Evolutionary conservation across 148 eudicot species (phyloP), one percentile per base, ranked within the genome.

Genomic region (Drosera capensis): DNA sequence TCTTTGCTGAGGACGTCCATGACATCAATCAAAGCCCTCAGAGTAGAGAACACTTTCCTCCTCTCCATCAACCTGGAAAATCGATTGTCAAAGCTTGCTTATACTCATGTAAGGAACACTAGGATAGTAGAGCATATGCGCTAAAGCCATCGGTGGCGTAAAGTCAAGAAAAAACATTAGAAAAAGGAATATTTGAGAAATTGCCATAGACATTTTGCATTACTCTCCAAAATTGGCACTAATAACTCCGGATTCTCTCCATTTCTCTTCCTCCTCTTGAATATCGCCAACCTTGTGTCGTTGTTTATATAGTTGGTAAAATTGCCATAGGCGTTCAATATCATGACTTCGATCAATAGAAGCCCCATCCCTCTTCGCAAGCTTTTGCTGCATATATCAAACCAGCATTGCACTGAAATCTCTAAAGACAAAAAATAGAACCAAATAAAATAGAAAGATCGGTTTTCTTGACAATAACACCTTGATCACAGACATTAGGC

Each of bases 401-500:
- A 34, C 38, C 3, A 34, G 14, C n/a, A 9, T 34, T 5, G 3
- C 2, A 34, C 38, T 34, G 3, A 34, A 11, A 34, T 34, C 30
- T 18, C n/a, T 45, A 24, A 7, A 48, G 37, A 5, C 18, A 46
- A 14, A 3, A 48, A 16, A 21, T 2, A 11, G 38, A 34, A 6
- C 5, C 25, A 24, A 13, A 8, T 43, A 22, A 19, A 43, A 7
- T 14, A 7, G 20, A 37, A n/a, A n/a, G n/a, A n/a, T n/a, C n/a
- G n/a, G n/a, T n/a, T n/a, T n/a, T n/a, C 23, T 45, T 51, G 28
- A 38, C 23, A 35, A 49, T 19, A 53, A 25, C 73, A 90, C 97
- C 97, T 85, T 92, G 54, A 92, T 92, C 45, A 92, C 90, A 64
- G 99, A 85, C 80, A 71, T 72, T 29, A 92, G 65, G 20, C 99